Conservation (phyloP, 257 asterid species). For the Solanum lycopersicoides region DNA sequence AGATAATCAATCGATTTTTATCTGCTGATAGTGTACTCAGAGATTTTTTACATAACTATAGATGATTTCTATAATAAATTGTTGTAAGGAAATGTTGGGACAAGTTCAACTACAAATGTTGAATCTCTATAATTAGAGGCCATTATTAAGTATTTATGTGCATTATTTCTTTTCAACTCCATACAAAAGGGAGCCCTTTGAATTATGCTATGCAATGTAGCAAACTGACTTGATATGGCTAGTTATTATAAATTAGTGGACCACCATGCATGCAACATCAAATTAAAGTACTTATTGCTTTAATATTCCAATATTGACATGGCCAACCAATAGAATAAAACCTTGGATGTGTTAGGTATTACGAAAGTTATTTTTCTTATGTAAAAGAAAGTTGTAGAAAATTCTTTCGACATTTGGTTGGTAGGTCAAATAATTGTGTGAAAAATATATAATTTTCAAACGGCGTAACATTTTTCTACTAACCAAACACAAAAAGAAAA, state of each 20-base stretch:
- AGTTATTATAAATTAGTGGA: neutral
- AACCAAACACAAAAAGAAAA: neutral
- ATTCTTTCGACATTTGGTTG: neutral
- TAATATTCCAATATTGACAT: neutral
- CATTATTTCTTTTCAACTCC: neutral
- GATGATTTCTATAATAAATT: neutral
- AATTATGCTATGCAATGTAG: neutral
- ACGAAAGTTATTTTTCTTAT: neutral
- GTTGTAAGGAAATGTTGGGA: neutral
- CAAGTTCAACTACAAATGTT: neutral
- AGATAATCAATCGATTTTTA: neutral
- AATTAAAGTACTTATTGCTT: neutral
- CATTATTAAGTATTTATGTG: neutral
- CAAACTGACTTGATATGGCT: neutral
- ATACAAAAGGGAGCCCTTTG: neutral
- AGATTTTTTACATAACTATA: neutral
- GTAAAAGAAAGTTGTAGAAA: neutral
- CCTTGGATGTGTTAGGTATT: neutral
- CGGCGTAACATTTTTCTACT: neutral
- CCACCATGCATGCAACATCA: neutral
- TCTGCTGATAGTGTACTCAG: neutral
- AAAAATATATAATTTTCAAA: neutral
- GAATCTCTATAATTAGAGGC: neutral
- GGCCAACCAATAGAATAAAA: neutral
- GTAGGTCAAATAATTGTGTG: neutral